Base-by-base conservation (phyloP, 1,139 yeast genomes). In the Trichomonascaceae sp. region DNA sequence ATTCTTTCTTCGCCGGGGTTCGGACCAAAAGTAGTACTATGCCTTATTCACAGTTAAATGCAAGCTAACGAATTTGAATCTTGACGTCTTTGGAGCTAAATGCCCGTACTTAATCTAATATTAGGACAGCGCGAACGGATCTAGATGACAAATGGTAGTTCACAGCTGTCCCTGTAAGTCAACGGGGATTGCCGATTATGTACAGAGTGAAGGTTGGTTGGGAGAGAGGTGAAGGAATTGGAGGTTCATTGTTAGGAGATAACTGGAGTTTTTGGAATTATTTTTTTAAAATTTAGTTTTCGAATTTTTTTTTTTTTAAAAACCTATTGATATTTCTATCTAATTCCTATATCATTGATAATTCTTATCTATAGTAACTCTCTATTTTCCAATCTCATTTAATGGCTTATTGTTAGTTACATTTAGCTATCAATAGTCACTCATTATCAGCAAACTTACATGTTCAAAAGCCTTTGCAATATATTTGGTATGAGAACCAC, bases 401-500 rank as follows among this genome's bases (percentile, higher is more conserved):
- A 49, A 52, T 15, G 57, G 59, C 47, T n/a, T 52, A 46, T 38
- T 49, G 36, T 45, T 45, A 45, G 38, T 15, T n/a, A n/a, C n/a
- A n/a, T n/a, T n/a, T n/a, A n/a, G n/a, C n/a, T n/a, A n/a, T n/a
- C n/a, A n/a, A n/a, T n/a, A n/a, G n/a, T n/a, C n/a, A n/a, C n/a
- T n/a, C n/a, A n/a, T 24, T 10, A n/a, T 3, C 20, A 3, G 2
- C 20, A 19, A 45, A 59, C 72, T 61, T 56, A 68, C 73, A 55
- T 73, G 71, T 43, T 64, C 67, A 53, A 62, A 55, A 2, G 77
- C 77, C 32, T 61, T 62, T 10, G 71, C 68, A 47, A 74, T 65
- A 58, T 71, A 72, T 60, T 74, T 74, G 10, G 78, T 74, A 58
- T 74, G 78, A 27, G 72, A 68, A 5, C 78, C 78, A 9, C 76